Evolutionary conservation across 2,329 filamentous ascomycete genomes (phyloP), one percentile per base, ranked within the genome.

Genomic region (Paracorniculantispora psalliotae): DNA sequence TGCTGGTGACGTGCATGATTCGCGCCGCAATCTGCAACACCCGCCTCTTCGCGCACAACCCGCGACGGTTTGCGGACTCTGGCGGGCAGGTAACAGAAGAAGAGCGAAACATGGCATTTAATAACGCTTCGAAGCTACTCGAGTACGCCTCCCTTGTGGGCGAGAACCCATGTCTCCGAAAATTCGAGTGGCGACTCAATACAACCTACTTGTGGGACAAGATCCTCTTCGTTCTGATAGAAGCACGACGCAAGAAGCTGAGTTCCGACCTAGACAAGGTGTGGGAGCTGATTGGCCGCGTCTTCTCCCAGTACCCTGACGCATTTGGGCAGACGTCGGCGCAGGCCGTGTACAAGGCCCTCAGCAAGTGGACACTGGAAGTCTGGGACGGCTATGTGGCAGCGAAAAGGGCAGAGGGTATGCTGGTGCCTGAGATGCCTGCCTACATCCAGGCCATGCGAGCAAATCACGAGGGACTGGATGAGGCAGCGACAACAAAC

Each of bases 211-310:
- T 71, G 17, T 72, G 70, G 69, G 66, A 70, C 54, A 66, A 65
- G 2, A 60, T 70, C 17, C 64, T 71, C 3, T 69, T 67, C 54
- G 67, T 69, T 51, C 68, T 72, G 25, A 66, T 71, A 48, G 69
- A 68, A 50, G 61, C 62, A 30, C 63, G 66, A 28, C 63, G 65
- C 28, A 64, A 66, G 19, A 66, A 63, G 61, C 66, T 55, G 13
- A 66, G 68, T 0, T 60, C 65, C 12, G 67, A 71, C 25, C 63
- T 71, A 12, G 69, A 70, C 23, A 61, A 59, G 28, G 43, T 61
- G 4, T 71, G 70, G 66, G 28, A 61, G 26, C 55, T 69, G 35
- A 65, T 71, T 17, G 69, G 64, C 0, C 59, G 46, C 8, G 59
- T 67, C 4, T 66, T 67, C 39, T 63, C 62, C 9, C 52, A 65